Evolutionary conservation across 768 basidiomycete species (phyloP).

Genomic region (Serendipita vermifera): DNA sequence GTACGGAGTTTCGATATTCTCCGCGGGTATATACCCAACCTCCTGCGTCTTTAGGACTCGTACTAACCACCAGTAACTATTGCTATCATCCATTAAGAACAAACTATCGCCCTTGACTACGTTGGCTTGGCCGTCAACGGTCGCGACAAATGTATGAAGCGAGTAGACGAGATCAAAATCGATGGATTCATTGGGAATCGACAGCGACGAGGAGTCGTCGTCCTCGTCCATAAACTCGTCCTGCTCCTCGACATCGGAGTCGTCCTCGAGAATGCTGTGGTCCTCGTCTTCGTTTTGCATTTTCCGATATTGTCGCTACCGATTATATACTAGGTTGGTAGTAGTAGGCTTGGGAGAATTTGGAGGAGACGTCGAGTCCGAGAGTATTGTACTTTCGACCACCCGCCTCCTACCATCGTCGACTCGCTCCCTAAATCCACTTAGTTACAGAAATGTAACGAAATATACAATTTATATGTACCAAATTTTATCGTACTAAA

Average conservation of each 20-base stretch:
- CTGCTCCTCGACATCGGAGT: constrained; percentile 51
- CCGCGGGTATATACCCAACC: constrained; percentile 97
- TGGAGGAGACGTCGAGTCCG: too few species aligned
- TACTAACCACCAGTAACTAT: constrained; percentile 99
- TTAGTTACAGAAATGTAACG: too few species aligned
- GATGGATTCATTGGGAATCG: constrained; percentile 82
- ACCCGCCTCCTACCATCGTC: too few species aligned
- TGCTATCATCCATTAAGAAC: constrained; percentile 93
- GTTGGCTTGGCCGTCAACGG: constrained; percentile 96
- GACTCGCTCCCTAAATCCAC: too few species aligned
- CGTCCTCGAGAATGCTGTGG: constrained; percentile 76
- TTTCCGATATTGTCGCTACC: too few species aligned
- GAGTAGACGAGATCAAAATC: constrained; percentile 88
- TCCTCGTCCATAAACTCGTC: constrained; percentile 55
- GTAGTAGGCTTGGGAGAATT: too few species aligned
- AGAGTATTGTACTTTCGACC: too few species aligned
- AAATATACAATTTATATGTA: too few species aligned
- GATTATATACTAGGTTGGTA: too few species aligned
- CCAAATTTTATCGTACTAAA: too few species aligned
- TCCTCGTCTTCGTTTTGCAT: constrained; percentile 40
- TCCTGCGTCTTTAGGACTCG: constrained; percentile 97
- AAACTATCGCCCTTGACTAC: constrained; percentile 97
- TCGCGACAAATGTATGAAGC: constrained; percentile 93
- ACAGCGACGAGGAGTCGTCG: constrained; percentile 68
- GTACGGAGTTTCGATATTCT: constrained; percentile 98